Percentiles rank a stretch among this genome's conserved stretches.
Evolutionary conservation across 192 early-diverging fungal species (phyloP).

Genomic region (Borealophlyctis nickersoniae): DNA sequence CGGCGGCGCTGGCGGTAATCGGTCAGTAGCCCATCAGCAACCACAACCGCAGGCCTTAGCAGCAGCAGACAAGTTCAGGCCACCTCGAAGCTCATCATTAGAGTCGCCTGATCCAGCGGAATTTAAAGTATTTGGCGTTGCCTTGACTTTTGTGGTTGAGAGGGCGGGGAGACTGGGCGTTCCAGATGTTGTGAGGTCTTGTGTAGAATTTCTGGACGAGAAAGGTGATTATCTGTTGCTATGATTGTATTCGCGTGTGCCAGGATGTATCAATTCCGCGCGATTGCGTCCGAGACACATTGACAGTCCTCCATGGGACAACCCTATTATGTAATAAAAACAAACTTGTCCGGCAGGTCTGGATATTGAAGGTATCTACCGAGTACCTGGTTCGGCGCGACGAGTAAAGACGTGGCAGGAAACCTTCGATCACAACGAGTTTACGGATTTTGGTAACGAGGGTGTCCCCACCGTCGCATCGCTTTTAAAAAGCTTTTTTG

Average conservation of each 20-base stretch:
- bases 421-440: constrained; percentile 5
- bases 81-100: neutral
- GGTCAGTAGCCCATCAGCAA: too few relatives aligned
- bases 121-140: neutral
- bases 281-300: neutral
- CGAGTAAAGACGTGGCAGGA: constrained; percentile 23
- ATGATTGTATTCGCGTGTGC: neutral
- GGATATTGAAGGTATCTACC: constrained; percentile 32
- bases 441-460: constrained; percentile 3
- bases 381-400: constrained; percentile 28
- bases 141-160: neutral
- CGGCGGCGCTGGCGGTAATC: too few relatives aligned
- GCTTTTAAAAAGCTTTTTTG: constrained; percentile 12
- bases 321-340: too few relatives aligned
- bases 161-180: neutral
- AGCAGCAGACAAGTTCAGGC: neutral
- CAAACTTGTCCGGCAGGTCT: constrained; percentile 8
- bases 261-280: neutral
- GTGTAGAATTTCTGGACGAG: neutral
- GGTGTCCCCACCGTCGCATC: constrained; percentile 14
- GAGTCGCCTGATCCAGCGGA: neutral
- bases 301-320: too few relatives aligned
- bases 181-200: neutral
- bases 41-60: too few relatives aligned
- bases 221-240: too few relatives aligned